These are phyloP conservation scores for Durotheca rogersii DNA, from an alignment of 495 filamentous ascomycete species.

Conservation along the genomic window DNA sequence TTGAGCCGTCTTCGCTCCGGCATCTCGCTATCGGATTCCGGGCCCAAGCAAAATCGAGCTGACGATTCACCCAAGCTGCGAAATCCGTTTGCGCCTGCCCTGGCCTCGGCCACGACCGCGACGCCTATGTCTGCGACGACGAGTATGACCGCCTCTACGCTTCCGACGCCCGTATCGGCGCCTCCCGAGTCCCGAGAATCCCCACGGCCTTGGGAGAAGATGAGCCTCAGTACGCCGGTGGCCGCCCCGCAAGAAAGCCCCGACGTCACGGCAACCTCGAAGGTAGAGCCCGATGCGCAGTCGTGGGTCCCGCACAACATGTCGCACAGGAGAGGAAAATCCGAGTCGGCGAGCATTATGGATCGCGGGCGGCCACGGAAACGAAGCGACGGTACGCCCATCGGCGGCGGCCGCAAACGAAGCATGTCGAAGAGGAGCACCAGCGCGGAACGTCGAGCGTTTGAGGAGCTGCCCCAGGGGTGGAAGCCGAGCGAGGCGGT, in stretches of 20 bases:
- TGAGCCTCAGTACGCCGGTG: conserved; percentile 24
- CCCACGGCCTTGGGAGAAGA: conserved; percentile 49
- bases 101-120: conserved; percentile 42
- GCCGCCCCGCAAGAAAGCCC: conserved; percentile 29
- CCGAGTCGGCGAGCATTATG: conserved; percentile 60
- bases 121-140: conserved; percentile 43
- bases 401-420: conserved; percentile 38
- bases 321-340: conserved; percentile 53
- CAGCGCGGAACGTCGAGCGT: conserved; percentile 51
- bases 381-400: conserved; percentile 40
- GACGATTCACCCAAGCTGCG: conserved; percentile 50
- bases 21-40: conserved; percentile 40
- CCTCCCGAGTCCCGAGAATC: conserved; percentile 43
- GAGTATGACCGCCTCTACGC: conserved; percentile 36
- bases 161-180: conserved; percentile 51
- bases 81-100: conserved; percentile 47
- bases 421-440: conserved; percentile 41
- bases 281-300: conserved; percentile 38
- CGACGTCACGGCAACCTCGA: conserved; percentile 31
- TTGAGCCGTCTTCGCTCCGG: conserved; percentile 43
- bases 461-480: conserved; percentile 59
- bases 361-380: conserved; percentile 60
- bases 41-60: conserved; percentile 30
- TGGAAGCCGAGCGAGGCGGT: conserved; percentile 55
- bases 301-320: conserved; percentile 19